Evolutionary conservation across 2,329 filamentous ascomycete species (phyloP).

Genomic region (Fusarium tupiense): DNA sequence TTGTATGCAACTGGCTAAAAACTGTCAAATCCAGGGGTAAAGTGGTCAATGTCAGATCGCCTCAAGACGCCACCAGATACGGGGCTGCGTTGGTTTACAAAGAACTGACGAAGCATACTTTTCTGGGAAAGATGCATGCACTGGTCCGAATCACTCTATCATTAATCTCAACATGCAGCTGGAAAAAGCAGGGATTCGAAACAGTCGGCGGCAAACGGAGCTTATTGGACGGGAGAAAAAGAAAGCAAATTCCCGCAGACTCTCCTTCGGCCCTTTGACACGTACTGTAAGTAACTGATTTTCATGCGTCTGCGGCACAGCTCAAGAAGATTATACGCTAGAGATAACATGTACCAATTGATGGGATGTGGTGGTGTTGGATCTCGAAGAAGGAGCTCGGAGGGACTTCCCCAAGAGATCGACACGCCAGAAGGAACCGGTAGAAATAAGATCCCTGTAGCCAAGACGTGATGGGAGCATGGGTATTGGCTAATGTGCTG

Average conservation of each 20-base stretch:
- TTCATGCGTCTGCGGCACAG: slow-evolving; percentile 2
- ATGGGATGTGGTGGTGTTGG: neutral
- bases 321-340: neutral
- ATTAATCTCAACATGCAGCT: neutral
- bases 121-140: neutral
- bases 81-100: neutral
- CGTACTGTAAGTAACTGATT: neutral
- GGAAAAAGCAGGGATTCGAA: neutral
- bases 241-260: neutral
- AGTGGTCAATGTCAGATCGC: neutral
- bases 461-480: neutral
- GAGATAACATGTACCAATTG: neutral
- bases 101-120: neutral
- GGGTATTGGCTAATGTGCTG: neutral
- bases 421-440: neutral
- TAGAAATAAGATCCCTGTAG: neutral
- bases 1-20: slow-evolving; percentile 21
- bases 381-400: neutral
- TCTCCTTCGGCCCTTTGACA: neutral
- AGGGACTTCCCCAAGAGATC: slow-evolving; percentile 8
- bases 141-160: neutral
- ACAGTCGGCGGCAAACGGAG: neutral
- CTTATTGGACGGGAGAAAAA: neutral
- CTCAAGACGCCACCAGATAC: neutral
- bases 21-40: slow-evolving; percentile 11